A percentile compares a stretch with the other conserved stretches of the same genome.
Conservation (phyloP, 208 protist species). For the Leptomonas pyrrhocoris region DNA sequence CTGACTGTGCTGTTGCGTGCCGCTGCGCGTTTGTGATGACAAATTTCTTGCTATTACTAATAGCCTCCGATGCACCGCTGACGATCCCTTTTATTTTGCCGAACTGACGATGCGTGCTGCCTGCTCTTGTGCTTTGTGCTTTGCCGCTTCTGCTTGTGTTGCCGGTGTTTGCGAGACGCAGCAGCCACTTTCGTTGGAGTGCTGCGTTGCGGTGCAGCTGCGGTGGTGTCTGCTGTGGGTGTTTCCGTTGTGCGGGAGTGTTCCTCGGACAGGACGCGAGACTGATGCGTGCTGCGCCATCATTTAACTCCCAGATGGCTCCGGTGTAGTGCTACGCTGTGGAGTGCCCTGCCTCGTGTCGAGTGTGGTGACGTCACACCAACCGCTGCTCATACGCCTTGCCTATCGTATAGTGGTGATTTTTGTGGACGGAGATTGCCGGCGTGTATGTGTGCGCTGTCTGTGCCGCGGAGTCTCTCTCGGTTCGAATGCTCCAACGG, state of each 20-base stretch:
- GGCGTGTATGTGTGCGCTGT: neutral
- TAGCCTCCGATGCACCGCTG: constrained; percentile 15
- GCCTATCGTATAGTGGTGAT: constrained; percentile 31
- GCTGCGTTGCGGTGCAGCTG: neutral
- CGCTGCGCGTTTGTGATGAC: constrained; percentile 13
- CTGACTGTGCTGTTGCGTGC: constrained; percentile 2
- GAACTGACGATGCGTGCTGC: neutral
- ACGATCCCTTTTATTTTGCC: constrained; percentile 15
- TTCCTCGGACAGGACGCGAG: constrained; percentile 14
- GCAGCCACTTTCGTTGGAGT: neutral
- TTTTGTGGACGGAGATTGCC: constrained; percentile 29
- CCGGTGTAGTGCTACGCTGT: neutral
- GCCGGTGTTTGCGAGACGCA: constrained; percentile 9
- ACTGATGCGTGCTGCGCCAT: constrained; percentile 8
- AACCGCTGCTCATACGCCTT: constrained; percentile 29
- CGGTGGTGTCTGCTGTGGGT: neutral
- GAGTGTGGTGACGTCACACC: constrained; percentile 23
- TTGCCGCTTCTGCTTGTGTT: constrained; percentile 52
- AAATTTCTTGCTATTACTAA: constrained; percentile 32
- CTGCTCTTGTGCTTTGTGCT: constrained; percentile 49
- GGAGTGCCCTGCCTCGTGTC: neutral
- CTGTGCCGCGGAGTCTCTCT: constrained; percentile 13
- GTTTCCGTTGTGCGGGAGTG: constrained; percentile 1
- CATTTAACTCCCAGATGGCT: constrained; percentile 12
- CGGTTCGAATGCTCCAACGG: neutral